Evolutionary conservation across 148 eudicot species (phyloP).

Genomic region (Dianthus caryophyllus): DNA sequence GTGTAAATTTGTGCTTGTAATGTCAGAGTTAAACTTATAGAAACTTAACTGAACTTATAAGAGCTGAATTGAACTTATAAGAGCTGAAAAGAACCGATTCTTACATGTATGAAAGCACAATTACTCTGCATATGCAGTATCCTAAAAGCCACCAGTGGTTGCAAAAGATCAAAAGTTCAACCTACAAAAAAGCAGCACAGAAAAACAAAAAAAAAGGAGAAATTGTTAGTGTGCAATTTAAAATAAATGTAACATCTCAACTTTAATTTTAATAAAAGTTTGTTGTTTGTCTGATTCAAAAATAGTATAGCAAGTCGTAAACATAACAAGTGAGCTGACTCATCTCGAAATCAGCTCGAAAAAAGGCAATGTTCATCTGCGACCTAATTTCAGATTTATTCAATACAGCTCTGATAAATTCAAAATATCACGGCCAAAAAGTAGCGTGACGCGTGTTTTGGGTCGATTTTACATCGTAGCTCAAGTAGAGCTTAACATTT

Average conservation of each 20-base stretch:
- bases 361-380: too few species aligned
- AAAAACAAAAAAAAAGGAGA: neutral
- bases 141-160: conserved; percentile 12
- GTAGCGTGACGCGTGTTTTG: neutral
- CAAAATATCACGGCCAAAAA: neutral
- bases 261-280: neutral
- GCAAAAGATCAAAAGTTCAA: conserved; percentile 3
- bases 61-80: too few species aligned
- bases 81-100: neutral
- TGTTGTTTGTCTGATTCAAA: conserved; percentile 11
- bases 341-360: neutral
- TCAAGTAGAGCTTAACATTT: neutral
- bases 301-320: neutral
- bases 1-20: too few species aligned
- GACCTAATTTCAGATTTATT: too few species aligned
- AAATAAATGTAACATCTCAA: neutral
- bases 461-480: neutral
- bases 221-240: neutral
- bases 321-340: neutral
- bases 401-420: too few species aligned
- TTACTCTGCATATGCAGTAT: conserved; percentile 22
- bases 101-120: conserved; percentile 9
- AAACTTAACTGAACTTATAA: too few species aligned
- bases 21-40: too few species aligned
- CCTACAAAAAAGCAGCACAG: neutral